These are phyloP conservation scores for Penicillium steckii DNA, from an alignment of 495 filamentous ascomycete species.

Conservation along the genomic window DNA sequence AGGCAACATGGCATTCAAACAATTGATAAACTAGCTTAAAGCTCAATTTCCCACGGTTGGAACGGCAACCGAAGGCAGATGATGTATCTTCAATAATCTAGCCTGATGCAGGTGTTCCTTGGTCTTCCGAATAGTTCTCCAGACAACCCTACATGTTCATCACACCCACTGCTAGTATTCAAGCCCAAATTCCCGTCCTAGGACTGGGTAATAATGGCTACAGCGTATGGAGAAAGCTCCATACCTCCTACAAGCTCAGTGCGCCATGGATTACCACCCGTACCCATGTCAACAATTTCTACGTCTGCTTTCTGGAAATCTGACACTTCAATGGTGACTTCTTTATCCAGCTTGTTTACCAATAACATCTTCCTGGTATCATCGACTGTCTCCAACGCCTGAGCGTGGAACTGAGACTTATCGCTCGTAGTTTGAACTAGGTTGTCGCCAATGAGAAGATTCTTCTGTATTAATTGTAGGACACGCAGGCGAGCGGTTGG, in stretches of 20 bases:
- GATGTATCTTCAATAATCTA: too few species aligned
- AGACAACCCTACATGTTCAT: too few species aligned
- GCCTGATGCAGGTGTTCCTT: too few species aligned
- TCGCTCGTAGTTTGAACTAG: background rate
- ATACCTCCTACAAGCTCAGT: slow-evolving; percentile 3
- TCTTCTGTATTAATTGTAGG: slow-evolving; percentile 1
- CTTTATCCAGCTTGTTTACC: background rate
- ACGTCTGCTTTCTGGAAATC: background rate
- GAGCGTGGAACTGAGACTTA: background rate
- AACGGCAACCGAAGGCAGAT: too few species aligned
- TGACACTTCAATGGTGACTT: background rate
- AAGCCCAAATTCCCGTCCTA: background rate
- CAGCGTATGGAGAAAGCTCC: background rate
- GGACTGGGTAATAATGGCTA: background rate
- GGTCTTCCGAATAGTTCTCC: too few species aligned
- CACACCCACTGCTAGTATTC: too few species aligned
- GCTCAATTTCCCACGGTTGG: too few species aligned
- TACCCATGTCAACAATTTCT: background rate
- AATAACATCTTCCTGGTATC: slow-evolving; percentile 1
- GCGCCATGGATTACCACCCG: background rate
- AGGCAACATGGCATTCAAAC: background rate
- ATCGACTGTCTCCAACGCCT: background rate
- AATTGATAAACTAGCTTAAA: too few species aligned
- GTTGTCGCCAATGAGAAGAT: background rate
- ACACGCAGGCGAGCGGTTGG: slow-evolving; percentile 4